These are phyloP conservation scores for Rutstroemia sp. DNA, from an alignment of 2,329 filamentous ascomycete genomes.

Conservation along the genomic window DNA sequence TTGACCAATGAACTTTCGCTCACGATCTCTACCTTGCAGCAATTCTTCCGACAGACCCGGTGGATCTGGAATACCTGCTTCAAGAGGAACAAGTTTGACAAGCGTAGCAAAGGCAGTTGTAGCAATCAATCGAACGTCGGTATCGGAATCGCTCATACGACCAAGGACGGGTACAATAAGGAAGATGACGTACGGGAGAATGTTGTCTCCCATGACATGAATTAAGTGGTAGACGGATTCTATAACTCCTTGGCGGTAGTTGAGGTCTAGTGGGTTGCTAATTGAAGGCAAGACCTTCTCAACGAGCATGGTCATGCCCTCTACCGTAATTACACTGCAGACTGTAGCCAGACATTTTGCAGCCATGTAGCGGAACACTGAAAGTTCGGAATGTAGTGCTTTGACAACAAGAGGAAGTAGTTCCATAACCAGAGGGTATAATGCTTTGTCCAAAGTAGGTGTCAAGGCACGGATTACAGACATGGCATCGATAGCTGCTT, in stretches of 20 bases:
- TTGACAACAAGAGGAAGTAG: conserved; percentile 81
- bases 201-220: conserved; percentile 94
- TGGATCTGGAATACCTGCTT: conserved; percentile 94
- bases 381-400: conserved; percentile 78
- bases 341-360: conserved; percentile 96
- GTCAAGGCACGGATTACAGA: conserved; percentile 87
- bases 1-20: conserved; percentile 93
- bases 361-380: conserved; percentile 91
- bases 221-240: conserved; percentile 97
- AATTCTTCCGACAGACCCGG: conserved; percentile 85
- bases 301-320: conserved; percentile 93
- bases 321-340: conserved; percentile 90
- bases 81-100: conserved; percentile 92
- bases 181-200: conserved; percentile 97
- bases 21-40: conserved; percentile 82
- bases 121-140: conserved; percentile 86
- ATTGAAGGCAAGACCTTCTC: conserved; percentile 89
- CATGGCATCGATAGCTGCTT: conserved; percentile 89
- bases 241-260: conserved; percentile 85
- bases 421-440: conserved; percentile 74
- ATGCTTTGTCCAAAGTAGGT: conserved; percentile 72
- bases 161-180: conserved; percentile 94
- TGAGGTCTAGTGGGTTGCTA: conserved; percentile 80
- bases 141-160: conserved; percentile 97
- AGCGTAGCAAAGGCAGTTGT: conserved; percentile 96